These are phyloP conservation scores for Coemansia sp. DNA, from an alignment of 192 early-diverging fungal species.

Conservation along the genomic window DNA sequence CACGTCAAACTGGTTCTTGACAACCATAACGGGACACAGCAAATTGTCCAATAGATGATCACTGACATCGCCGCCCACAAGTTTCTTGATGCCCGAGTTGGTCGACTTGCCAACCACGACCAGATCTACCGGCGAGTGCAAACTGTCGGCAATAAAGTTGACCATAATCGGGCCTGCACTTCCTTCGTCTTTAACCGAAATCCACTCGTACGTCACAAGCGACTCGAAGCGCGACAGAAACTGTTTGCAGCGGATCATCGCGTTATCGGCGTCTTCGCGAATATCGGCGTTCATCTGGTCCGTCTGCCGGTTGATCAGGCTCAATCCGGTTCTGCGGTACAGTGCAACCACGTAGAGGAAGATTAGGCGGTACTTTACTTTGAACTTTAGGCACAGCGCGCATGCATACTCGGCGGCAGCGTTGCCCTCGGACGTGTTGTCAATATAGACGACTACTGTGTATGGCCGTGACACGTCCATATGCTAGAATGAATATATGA, in stretches of 20 bases:
- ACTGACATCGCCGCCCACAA: conserved; percentile 46
- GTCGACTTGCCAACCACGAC: conserved; percentile 37
- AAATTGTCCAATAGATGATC: conserved; percentile 35
- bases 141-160: conserved; percentile 35
- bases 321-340: conserved; percentile 34
- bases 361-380: conserved; percentile 49
- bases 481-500: not conserved
- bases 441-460: conserved; percentile 45
- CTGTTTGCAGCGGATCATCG: conserved; percentile 49
- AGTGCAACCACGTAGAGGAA: conserved; percentile 53
- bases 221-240: conserved; percentile 54
- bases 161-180: conserved; percentile 42
- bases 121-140: conserved; percentile 42
- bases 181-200: conserved; percentile 54
- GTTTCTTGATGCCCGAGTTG: conserved; percentile 31
- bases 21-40: conserved; percentile 48
- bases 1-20: conserved; percentile 53
- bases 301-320: conserved; percentile 50
- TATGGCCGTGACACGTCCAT: conserved; percentile 40
- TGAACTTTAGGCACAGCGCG: conserved; percentile 49
- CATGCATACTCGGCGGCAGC: conserved; percentile 55
- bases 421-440: conserved; percentile 41
- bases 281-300: conserved; percentile 55
- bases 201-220: conserved; percentile 51
- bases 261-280: conserved; percentile 48